phyloP scores from a whole-genome alignment of 257 asterid genomes.

The Jacaranda mimosifolia region DNA sequence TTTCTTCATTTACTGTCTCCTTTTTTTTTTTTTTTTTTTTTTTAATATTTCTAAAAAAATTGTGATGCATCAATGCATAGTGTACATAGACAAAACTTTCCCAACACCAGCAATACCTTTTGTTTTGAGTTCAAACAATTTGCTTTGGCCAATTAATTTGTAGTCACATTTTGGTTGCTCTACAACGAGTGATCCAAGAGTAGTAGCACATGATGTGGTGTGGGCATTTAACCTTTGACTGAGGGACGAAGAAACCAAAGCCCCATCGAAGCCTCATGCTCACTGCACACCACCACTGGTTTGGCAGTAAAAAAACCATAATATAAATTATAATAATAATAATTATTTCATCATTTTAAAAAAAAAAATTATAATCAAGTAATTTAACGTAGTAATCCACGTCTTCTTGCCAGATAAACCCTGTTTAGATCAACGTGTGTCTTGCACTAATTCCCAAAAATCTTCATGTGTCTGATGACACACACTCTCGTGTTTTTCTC shows the following conservation, averaged over 20 bases:
- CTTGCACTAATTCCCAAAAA: conserved; percentile 55
- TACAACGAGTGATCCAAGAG: conserved; percentile 68
- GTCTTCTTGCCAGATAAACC: conserved; percentile 37
- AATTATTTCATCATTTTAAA: background rate
- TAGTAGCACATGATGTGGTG: conserved; percentile 58
- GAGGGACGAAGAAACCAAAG: conserved; percentile 63
- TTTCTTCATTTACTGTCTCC: too few relatives aligned
- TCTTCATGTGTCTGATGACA: conserved; percentile 50
- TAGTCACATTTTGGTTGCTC: background rate
- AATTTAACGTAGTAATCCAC: conserved; percentile 28
- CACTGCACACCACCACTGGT: conserved; percentile 36
- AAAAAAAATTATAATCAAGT: background rate
- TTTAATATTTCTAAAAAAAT: too few relatives aligned
- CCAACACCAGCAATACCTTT: background rate
- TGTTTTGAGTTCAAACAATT: background rate
- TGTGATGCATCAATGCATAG: background rate
- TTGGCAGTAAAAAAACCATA: conserved; percentile 11
- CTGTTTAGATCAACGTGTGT: conserved; percentile 44
- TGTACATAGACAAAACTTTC: background rate
- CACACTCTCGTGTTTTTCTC: conserved; percentile 37
- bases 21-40: too few relatives aligned
- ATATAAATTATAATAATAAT: background rate
- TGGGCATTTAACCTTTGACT: conserved; percentile 62
- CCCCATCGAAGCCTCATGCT: conserved; percentile 55
- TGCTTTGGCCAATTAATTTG: background rate